Percentiles rank a stretch among this genome's conserved stretches.
Conservation (phyloP, 441 rosid species). For the Jatropha podagrica region DNA sequence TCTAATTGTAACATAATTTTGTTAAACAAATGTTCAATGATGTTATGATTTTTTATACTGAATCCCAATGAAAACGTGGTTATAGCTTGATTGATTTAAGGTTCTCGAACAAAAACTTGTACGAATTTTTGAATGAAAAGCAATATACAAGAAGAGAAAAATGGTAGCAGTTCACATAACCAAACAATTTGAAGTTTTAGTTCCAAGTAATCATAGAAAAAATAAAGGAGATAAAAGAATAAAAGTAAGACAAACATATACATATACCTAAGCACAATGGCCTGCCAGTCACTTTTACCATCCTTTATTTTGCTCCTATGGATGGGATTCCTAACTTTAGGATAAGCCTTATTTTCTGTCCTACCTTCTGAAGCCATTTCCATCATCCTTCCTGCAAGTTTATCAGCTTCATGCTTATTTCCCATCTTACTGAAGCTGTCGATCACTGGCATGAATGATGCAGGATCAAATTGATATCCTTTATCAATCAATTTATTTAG, state of each 20-base stretch:
- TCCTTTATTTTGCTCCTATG: conserved; percentile 36
- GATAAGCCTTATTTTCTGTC: conserved; percentile 40
- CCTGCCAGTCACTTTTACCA: conserved; percentile 60
- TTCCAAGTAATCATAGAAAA: conserved; percentile 3
- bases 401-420: conserved; percentile 66
- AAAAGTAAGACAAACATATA: not conserved
- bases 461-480: conserved; percentile 77
- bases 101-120: not conserved
- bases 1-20: too few relatives aligned
- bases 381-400: conserved; percentile 81
- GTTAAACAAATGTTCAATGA: not conserved
- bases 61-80: not conserved
- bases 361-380: conserved; percentile 53
- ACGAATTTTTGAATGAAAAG: not conserved
- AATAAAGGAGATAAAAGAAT: not conserved
- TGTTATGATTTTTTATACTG: not conserved
- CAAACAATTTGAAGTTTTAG: not conserved
- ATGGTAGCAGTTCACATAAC: not conserved
- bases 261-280: conserved; percentile 68
- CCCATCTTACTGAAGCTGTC: conserved; percentile 73
- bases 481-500: conserved; percentile 62
- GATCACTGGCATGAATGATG: conserved; percentile 86
- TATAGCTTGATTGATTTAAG: not conserved
- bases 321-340: conserved; percentile 28
- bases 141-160: not conserved